phyloP scores from a whole-genome alignment of 140 eudicot genomes.

The Anethum foeniculum region DNA sequence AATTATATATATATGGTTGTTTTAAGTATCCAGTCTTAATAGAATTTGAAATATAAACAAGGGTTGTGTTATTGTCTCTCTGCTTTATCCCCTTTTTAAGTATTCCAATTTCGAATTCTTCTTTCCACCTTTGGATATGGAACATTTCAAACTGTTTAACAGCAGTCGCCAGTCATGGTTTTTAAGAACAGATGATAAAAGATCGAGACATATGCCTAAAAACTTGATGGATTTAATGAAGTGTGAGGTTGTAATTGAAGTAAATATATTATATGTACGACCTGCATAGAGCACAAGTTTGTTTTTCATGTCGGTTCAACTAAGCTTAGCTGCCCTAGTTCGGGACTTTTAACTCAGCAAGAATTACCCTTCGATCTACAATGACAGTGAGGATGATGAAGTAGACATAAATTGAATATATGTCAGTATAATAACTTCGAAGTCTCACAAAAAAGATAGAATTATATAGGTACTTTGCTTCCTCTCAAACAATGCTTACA shows the following conservation, averaged over 20 bases:
- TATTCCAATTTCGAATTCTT: background rate
- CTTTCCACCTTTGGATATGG: background rate
- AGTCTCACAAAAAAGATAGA: background rate
- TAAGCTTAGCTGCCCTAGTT: background rate
- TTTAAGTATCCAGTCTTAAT: background rate
- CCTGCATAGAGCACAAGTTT: background rate
- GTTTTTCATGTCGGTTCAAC: background rate
- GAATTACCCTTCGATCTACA: conserved; percentile 1
- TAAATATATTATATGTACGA: background rate
- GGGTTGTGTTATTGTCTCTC: background rate
- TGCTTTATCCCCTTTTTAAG: background rate
- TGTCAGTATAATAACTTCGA: background rate
- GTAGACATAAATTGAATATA: background rate
- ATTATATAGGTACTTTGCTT: background rate
- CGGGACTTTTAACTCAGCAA: background rate
- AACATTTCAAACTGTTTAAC: background rate
- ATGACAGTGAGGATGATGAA: conserved; percentile 1
- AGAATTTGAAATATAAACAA: background rate
- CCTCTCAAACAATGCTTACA: background rate
- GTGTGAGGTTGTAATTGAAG: background rate
- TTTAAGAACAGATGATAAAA: background rate
- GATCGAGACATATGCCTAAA: background rate
- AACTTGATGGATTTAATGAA: background rate
- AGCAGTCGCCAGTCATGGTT: background rate
- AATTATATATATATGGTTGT: background rate